These are phyloP conservation scores for Candida quercuum DNA, from an alignment of 805 yeast genomes.

Conservation along the genomic window DNA sequence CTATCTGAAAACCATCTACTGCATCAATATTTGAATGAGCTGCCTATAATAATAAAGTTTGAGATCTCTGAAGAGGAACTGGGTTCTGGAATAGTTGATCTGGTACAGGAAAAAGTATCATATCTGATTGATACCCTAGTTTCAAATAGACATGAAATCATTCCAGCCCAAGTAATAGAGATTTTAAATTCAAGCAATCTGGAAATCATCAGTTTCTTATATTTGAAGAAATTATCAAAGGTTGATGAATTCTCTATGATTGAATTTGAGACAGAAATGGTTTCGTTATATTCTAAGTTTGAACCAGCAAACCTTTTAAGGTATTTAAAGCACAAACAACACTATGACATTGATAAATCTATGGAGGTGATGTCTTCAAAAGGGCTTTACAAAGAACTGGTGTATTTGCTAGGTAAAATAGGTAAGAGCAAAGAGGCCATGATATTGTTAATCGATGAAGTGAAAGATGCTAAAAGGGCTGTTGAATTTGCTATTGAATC, in stretches of 20 bases:
- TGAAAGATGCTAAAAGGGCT: conserved; percentile 77
- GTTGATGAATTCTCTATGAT: conserved; percentile 51
- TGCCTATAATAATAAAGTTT: conserved; percentile 48
- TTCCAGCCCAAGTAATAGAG: conserved; percentile 46
- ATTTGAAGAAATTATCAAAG: conserved; percentile 52
- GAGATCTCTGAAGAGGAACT: conserved; percentile 36
- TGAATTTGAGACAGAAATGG: conserved; percentile 61
- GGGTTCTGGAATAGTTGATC: conserved; percentile 28
- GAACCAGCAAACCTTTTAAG: conserved; percentile 50
- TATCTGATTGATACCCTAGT: conserved; percentile 52
- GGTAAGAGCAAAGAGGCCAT: conserved; percentile 80
- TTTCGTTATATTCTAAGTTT: conserved; percentile 59
- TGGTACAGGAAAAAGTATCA: conserved; percentile 25
- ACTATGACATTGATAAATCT: conserved; percentile 67
- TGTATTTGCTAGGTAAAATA: conserved; percentile 72
- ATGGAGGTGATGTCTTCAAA: conserved; percentile 55
- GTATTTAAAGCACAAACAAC: conserved; percentile 53
- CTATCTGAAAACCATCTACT: conserved; percentile 61
- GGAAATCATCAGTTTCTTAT: conserved; percentile 53
- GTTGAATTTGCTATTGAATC: conserved; percentile 68
- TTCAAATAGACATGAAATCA: conserved; percentile 58
- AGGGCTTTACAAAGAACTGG: conserved; percentile 62
- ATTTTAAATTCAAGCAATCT: conserved; percentile 36
- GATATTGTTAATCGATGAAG: conserved; percentile 65
- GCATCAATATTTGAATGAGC: conserved; percentile 35